Evolutionary conservation across 1,284 basidiomycete genomes (phyloP).

Genomic region (Hymenochaete sp.): DNA sequence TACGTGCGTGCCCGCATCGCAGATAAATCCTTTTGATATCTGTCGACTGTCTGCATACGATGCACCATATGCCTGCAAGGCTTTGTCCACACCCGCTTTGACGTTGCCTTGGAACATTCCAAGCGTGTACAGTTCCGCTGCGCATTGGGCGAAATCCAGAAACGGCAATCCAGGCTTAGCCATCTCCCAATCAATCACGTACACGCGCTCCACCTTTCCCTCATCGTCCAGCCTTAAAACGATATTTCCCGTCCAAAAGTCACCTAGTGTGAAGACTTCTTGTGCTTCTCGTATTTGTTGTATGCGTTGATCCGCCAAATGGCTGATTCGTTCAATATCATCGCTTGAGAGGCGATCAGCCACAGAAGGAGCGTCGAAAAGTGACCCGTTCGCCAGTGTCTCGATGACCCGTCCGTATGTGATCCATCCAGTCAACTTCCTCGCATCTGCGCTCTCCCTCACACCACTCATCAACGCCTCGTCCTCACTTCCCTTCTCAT

Average conservation of each 20-base stretch:
- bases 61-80: conserved; percentile 35
- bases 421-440: conserved; percentile 32
- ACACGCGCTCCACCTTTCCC: conserved; percentile 25
- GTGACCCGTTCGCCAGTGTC: conserved; percentile 32
- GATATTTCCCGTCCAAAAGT: conserved; percentile 62
- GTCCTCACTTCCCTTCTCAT: conserved; percentile 33
- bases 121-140: conserved; percentile 45
- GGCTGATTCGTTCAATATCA: conserved; percentile 31
- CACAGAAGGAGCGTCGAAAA: conserved; percentile 32
- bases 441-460: conserved; percentile 33
- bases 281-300: conserved; percentile 32
- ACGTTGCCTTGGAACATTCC: conserved; percentile 35
- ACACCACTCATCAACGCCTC: conserved; percentile 30
- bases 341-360: conserved; percentile 24
- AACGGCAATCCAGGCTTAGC: conserved; percentile 42
- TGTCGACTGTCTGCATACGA: conserved; percentile 30
- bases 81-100: conserved; percentile 23
- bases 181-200: conserved; percentile 54
- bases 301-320: conserved; percentile 29
- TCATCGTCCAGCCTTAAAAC: conserved; percentile 30
- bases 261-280: conserved; percentile 38
- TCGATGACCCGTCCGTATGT: conserved; percentile 42
- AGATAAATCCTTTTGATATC: conserved; percentile 21
- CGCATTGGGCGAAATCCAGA: conserved; percentile 51
- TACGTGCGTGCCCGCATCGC: conserved; percentile 33